Evolutionary conservation across 2,329 filamentous ascomycete genomes (phyloP).

Genomic region (Cercospora sesami): DNA sequence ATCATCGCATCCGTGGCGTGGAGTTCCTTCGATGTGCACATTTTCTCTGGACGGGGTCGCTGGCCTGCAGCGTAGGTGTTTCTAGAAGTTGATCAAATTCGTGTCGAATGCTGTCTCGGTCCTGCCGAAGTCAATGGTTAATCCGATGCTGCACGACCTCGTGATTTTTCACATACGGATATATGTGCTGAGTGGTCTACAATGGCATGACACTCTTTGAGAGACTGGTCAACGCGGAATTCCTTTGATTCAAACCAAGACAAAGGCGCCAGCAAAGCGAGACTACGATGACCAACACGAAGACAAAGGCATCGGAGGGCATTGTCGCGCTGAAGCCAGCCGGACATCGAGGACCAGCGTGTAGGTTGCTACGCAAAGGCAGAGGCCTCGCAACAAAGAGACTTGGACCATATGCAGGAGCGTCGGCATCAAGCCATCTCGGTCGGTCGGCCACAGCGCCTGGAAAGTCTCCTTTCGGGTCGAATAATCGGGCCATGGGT

Average conservation of each 20-base stretch:
- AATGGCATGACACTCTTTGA: neutral
- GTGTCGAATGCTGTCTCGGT: neutral
- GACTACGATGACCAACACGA: neutral
- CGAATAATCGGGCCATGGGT: neutral
- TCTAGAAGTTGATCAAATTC: neutral
- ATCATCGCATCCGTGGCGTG: neutral
- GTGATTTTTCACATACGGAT: neutral
- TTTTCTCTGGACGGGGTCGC: neutral
- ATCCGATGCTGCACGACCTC: neutral
- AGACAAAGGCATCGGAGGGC: neutral
- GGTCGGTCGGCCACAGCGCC: neutral
- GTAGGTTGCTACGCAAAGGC: neutral
- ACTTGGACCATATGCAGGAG: neutral
- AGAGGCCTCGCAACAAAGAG: neutral
- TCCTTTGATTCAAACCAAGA: neutral
- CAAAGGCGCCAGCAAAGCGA: neutral
- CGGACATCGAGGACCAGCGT: neutral
- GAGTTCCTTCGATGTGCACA: neutral
- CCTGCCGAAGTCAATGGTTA: neutral
- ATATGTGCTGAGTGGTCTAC: neutral
- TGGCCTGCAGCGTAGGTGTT: neutral
- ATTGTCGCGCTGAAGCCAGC: neutral
- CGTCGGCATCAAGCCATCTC: neutral
- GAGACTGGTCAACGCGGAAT: neutral
- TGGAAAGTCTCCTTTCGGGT: conserved; percentile 1